Evolutionary conservation across 805 yeast species (phyloP), one percentile per base, ranked within the genome.

Genomic region (Hanseniaspora nectarophila): DNA sequence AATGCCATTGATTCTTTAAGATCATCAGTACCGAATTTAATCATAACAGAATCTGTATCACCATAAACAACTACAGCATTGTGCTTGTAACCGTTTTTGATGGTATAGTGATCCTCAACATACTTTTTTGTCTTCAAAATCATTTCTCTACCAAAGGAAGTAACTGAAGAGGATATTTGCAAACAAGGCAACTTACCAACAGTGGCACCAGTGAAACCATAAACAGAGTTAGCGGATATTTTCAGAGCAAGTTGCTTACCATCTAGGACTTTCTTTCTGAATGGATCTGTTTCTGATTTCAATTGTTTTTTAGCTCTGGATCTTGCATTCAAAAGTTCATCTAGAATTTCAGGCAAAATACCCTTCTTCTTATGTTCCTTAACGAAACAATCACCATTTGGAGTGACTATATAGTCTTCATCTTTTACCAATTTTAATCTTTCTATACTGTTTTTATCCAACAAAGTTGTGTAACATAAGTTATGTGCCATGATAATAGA

Each of bases 41-140:
- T 96, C 98, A 92, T 94, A 16, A 92, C 99, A 8, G 98, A 94
- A 75, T 92, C 99, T 0, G 99, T 92, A 67, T 92, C 99, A 73
- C 99, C 99, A 64, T 92, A 92, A 38, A 92, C 82, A 56, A 92
- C 98, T 58, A 82, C 77, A 0, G 97, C 81, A 68, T 92, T 95
- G 62, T 74, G 80, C n/a, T 76, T 73, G 60, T 73, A 82, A 1
- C 97, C 97, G 65, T 90, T 87, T 53, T 76, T 77, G n/a, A 79
- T 81, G 10, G 79, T 75, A 62, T 88, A 92, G 53, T 78, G 75
- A 37, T 80, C 78, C 66, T 88, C 89, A 2, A 92, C 97, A 56
- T 82, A 86, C 45, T 74, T 72, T 60, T 90, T 92, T 0, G 98
- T 92, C 59, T 77, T 73, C 67, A 90, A 95, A 70, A 92, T 92